Evolutionary conservation across 2,329 filamentous ascomycete genomes (phyloP), one percentile per base, ranked within the genome.

Genomic region (Ophiostoma sp.): DNA sequence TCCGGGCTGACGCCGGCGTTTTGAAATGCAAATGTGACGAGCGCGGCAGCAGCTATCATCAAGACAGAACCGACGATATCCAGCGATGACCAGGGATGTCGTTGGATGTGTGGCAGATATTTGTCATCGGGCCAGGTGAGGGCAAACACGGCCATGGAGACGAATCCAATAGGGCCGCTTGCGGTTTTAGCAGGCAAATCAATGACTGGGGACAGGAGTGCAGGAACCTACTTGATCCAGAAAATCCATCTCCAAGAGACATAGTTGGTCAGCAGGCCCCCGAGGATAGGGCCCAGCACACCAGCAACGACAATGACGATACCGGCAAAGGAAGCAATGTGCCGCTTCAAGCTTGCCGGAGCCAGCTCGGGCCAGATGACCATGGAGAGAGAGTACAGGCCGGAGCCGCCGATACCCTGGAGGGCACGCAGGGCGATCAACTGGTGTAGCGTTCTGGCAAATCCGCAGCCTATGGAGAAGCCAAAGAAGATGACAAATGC

Each of bases 21-120:
- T 72, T 88, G 84, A 68, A 88, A 86, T 1, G 85, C 78, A 71
- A 86, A 87, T 0, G 87, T 83, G 4, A 87, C 78, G 2, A 87
- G 78, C 0, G 85, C 81, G 0, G 84, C 81, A 1, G 83, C 81
- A 3, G 81, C 77, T 8, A 87, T 79, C 12, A 86, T 76, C 36
- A 87, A 77, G n/a, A 83, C 70, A 0, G 83, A 83, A 11, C 85
- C 85, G 4, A 83, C 58, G 66, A 82, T 79, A 71, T 88, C 85
- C 52, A 87, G 76, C 62, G 84, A 78, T 42, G 75, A 80, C 81
- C 82, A 85, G 3, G 78, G 74, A 45, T 79, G 77, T 41, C 76
- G 76, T 62, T 80, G 74, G 4, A 78, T 69, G 16, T 73, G 71
- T 0, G 79, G 79, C 2, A 83, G 75, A 63, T 80, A 75, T 67